These are phyloP conservation scores for Powellomyces hirtus DNA, from an alignment of 192 early-diverging fungal species.

Conservation along the genomic window DNA sequence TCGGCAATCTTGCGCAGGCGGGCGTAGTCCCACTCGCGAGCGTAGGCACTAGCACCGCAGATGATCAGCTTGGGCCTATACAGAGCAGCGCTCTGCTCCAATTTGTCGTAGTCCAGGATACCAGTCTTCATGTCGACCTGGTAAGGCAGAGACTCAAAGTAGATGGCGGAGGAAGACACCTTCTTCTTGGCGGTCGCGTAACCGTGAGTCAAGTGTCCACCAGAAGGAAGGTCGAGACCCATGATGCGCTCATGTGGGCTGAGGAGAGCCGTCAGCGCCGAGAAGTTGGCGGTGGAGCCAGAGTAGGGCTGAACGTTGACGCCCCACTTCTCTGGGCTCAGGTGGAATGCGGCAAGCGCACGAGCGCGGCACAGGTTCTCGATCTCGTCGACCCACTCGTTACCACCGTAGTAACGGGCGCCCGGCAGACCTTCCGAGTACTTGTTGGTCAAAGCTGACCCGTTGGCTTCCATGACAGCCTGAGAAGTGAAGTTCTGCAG, in stretches of 20 bases:
- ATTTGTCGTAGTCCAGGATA: slow-evolving; percentile 88
- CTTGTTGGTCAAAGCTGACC: slow-evolving; percentile 98
- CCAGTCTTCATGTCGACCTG: slow-evolving; percentile 88
- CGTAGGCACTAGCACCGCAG: slow-evolving; percentile 97
- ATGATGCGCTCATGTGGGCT: slow-evolving; percentile 97
- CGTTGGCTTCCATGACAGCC: slow-evolving; percentile 99
- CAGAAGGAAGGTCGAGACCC: slow-evolving; percentile 99
- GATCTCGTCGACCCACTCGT: slow-evolving; percentile 95
- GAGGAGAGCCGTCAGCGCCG: slow-evolving; percentile 92
- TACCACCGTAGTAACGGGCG: slow-evolving; percentile 98
- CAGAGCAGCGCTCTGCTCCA: slow-evolving; percentile 88
- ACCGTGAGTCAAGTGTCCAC: slow-evolving; percentile 99
- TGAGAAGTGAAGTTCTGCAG: slow-evolving; percentile 99
- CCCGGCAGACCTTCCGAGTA: slow-evolving; percentile 99
- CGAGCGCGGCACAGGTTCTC: slow-evolving; percentile 95
- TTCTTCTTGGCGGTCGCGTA: slow-evolving; percentile 99
- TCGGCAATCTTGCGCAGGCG: slow-evolving; percentile 96
- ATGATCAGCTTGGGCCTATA: slow-evolving; percentile 99
- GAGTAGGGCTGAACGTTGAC: slow-evolving; percentile 99
- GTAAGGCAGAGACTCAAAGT: slow-evolving; percentile 99
- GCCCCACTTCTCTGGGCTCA: slow-evolving; percentile 90
- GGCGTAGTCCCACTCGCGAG: slow-evolving; percentile 98
- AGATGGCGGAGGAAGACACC: slow-evolving; percentile 99
- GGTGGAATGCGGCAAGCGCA: slow-evolving; percentile 89
- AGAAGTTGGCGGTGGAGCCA: slow-evolving; percentile 94